Conservation (phyloP, 1,284 basidiomycete genomes). For the Limonomyces culmigenus region DNA sequence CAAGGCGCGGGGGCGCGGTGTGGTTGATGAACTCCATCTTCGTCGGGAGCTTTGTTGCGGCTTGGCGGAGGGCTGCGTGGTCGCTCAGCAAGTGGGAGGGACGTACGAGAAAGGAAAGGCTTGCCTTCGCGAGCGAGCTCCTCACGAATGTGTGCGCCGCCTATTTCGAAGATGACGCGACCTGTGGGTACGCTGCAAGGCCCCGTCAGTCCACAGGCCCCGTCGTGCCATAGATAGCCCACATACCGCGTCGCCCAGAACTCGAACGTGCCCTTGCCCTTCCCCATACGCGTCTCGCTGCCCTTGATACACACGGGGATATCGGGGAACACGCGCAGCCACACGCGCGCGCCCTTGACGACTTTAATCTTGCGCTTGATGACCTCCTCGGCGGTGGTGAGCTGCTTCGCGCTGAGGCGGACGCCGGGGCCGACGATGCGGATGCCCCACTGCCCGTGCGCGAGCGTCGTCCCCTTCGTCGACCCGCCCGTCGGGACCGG, state of each 20-base stretch:
- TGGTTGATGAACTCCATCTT: conserved; percentile 78
- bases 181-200: conserved; percentile 68
- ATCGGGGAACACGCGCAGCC: conserved; percentile 87
- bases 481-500: conserved; percentile 80
- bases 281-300: conserved; percentile 99
- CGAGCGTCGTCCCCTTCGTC: conserved; percentile 84
- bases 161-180: conserved; percentile 89
- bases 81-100: conserved; percentile 1
- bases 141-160: conserved; percentile 79
- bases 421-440: conserved; percentile 73
- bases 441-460: conserved; percentile 85
- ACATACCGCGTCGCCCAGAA: conserved; percentile 89
- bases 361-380: conserved; percentile 85
- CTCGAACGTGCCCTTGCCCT: conserved; percentile 96
- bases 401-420: conserved; percentile 83
- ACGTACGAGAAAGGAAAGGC: conserved; percentile 11
- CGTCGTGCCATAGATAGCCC: not conserved
- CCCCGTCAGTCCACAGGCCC: conserved; percentile 3
- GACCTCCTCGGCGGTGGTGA: conserved; percentile 75
- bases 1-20: conserved; percentile 62
- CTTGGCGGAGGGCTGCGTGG: conserved; percentile 69
- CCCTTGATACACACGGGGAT: conserved; percentile 97
- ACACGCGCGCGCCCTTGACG: conserved; percentile 82
- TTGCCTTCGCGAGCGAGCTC: conserved; percentile 87
- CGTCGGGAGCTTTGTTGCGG: conserved; percentile 81